phyloP scores from a whole-genome alignment of 345 rosid genomes.

The Pistacia atlantica region DNA sequence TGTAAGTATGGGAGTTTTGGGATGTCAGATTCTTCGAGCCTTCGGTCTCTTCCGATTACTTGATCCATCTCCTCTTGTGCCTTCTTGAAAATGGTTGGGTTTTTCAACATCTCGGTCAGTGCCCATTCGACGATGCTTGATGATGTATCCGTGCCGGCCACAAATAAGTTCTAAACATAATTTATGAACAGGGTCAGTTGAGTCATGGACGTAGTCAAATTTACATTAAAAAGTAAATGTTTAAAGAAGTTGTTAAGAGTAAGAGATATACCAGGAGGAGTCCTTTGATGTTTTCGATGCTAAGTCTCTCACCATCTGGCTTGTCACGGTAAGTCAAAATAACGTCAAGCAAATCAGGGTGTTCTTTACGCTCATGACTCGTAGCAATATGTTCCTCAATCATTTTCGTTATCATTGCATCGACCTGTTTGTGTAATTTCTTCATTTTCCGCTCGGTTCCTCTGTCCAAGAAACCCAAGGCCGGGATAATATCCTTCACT shows the following conservation, averaged over 20 bases:
- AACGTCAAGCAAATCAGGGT: slow-evolving; percentile 59
- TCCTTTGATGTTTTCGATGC: slow-evolving; percentile 49
- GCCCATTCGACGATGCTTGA: slow-evolving; percentile 68
- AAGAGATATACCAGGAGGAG: slow-evolving; percentile 44
- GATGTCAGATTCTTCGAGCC: slow-evolving; percentile 54
- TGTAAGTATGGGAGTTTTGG: slow-evolving; percentile 47
- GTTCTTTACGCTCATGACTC: slow-evolving; percentile 33
- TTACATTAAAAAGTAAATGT: too few relatives aligned
- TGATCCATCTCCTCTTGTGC: slow-evolving; percentile 68
- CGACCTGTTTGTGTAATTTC: slow-evolving; percentile 48
- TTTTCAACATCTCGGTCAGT: slow-evolving; percentile 46
- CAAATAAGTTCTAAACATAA: slow-evolving; percentile 45
- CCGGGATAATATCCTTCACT: slow-evolving; percentile 54
- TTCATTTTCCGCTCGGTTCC: slow-evolving; percentile 61
- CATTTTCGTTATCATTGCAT: slow-evolving; percentile 46
- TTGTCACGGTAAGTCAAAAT: slow-evolving; percentile 33
- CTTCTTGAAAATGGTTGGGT: slow-evolving; percentile 39
- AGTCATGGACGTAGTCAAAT: too few relatives aligned
- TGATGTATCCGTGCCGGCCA: slow-evolving; percentile 67
- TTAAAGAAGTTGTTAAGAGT: not conserved
- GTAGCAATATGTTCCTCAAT: slow-evolving; percentile 46
- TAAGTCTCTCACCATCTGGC: slow-evolving; percentile 36
- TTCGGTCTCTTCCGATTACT: slow-evolving; percentile 53
- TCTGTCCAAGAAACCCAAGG: slow-evolving; percentile 54
- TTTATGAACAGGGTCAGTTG: too few relatives aligned